Evolutionary conservation across 257 asterid genomes (phyloP).

Genomic region (Solanum tarapatanum): DNA sequence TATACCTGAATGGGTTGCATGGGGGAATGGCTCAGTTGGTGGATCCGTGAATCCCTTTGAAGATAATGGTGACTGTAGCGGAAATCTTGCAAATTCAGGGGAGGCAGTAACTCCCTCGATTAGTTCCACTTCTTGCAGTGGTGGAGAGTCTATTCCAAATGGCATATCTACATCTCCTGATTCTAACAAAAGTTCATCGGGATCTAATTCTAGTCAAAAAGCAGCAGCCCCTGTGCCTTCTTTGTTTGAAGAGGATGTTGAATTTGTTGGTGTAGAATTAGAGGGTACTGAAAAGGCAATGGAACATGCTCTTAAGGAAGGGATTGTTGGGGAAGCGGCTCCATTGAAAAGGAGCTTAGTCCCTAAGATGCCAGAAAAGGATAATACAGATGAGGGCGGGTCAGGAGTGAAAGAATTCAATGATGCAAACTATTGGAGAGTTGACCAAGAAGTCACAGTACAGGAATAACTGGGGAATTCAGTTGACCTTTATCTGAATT

Average conservation of each 20-base stretch:
- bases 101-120: constrained; percentile 13
- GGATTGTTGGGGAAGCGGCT: constrained; percentile 89
- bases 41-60: constrained; percentile 68
- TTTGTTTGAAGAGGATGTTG: constrained; percentile 87
- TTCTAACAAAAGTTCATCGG: constrained; percentile 21
- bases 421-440: constrained; percentile 86
- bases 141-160: constrained; percentile 31
- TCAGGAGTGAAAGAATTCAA: constrained; percentile 61
- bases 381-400: constrained; percentile 40
- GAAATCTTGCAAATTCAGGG: constrained; percentile 5
- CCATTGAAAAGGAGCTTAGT: constrained; percentile 42
- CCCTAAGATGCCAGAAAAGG: constrained; percentile 43
- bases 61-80: constrained; percentile 21
- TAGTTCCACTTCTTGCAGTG: constrained; percentile 20
- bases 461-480: constrained; percentile 28
- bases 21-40: constrained; percentile 57
- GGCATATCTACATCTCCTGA: constrained; percentile 24
- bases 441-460: constrained; percentile 70
- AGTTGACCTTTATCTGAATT: background rate
- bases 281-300: constrained; percentile 72
- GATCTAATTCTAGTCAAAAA: constrained; percentile 24
- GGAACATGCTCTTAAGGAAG: constrained; percentile 90
- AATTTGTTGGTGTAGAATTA: constrained; percentile 86
- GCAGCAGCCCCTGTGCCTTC: constrained; percentile 46
- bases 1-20: constrained; percentile 90